Percentiles rank a stretch among this genome's conserved stretches.
These are phyloP conservation scores for Neodidymelliopsis sp. DNA, from an alignment of 2,329 filamentous ascomycete genomes.

Conservation along the genomic window DNA sequence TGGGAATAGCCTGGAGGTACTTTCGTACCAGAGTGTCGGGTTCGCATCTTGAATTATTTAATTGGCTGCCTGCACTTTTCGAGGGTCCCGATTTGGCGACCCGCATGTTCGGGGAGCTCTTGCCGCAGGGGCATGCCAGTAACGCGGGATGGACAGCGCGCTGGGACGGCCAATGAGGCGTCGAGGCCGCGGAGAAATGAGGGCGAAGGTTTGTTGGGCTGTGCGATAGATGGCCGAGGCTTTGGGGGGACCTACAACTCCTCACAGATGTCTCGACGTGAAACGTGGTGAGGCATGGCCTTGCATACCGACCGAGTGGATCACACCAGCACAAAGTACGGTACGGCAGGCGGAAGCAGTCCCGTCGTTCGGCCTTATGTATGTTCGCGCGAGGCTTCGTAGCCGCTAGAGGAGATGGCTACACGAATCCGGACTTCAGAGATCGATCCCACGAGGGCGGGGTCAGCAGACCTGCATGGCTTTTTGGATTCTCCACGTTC, in stretches of 20 bases:
- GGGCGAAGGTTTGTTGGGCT: not conserved
- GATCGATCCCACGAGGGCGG: slow-evolving; percentile 11
- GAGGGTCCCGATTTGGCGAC: slow-evolving; percentile 11
- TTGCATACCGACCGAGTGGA: slow-evolving; percentile 3
- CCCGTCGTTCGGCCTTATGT: slow-evolving; percentile 18
- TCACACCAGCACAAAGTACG: slow-evolving; percentile 7
- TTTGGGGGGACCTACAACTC: slow-evolving; percentile 4
- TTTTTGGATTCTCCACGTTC: slow-evolving; percentile 7
- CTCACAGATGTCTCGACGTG: not conserved
- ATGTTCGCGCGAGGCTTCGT: slow-evolving; percentile 9
- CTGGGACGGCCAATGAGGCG: slow-evolving; percentile 12
- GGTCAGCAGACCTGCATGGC: slow-evolving; percentile 21
- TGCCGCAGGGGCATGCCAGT: slow-evolving; percentile 19
- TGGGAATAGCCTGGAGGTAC: slow-evolving; percentile 1
- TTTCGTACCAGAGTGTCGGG: slow-evolving; percentile 13
- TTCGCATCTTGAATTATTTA: not conserved
- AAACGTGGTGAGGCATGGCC: not conserved
- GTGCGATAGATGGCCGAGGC: not conserved
- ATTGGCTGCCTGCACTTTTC: slow-evolving; percentile 12
- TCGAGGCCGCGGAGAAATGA: not conserved
- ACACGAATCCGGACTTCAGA: no score
- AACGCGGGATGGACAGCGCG: slow-evolving; percentile 14
- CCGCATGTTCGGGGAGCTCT: slow-evolving; percentile 18
- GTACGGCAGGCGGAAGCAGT: slow-evolving; percentile 11
- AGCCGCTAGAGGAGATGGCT: slow-evolving; percentile 11